Evolutionary conservation across 1,284 basidiomycete genomes (phyloP).

Genomic region (Laetiporus sulphureus): DNA sequence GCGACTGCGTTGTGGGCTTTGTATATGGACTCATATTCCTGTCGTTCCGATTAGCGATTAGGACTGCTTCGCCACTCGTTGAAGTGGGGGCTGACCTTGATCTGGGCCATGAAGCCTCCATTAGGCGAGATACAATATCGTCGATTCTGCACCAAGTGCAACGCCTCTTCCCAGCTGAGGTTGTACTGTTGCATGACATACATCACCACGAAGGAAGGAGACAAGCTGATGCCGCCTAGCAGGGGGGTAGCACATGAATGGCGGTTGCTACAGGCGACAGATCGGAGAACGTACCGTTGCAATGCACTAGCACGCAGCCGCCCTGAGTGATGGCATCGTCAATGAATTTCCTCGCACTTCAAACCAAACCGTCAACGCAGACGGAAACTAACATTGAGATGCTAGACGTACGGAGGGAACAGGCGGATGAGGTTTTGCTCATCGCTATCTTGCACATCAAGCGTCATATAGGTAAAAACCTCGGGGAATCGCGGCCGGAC

Average conservation of each 20-base stretch:
- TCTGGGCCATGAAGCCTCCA: constrained; percentile 80
- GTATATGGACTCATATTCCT: constrained; percentile 91
- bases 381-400: not conserved
- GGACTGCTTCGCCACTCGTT: not conserved
- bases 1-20: constrained; percentile 64
- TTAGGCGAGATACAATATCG: constrained; percentile 89
- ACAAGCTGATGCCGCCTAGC: constrained; percentile 79
- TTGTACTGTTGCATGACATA: constrained; percentile 84
- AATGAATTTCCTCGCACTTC: constrained; percentile 78
- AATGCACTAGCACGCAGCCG: constrained; percentile 84
- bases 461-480: constrained; percentile 70
- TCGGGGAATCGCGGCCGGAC: constrained; percentile 83
- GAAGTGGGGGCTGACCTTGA: constrained; percentile 53
- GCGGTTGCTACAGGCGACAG: not conserved
- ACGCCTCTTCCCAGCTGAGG: constrained; percentile 77
- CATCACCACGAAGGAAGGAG: constrained; percentile 87
- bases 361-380: not conserved
- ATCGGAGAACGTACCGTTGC: constrained; percentile 62
- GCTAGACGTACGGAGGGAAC: constrained; percentile 58
- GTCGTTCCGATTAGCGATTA: too few relatives aligned
- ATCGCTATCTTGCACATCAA: constrained; percentile 88
- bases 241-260: too few relatives aligned
- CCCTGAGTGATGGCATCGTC: constrained; percentile 58
- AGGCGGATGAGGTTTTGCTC: constrained; percentile 85
- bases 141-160: constrained; percentile 82